Conservation (phyloP, 2,329 filamentous ascomycete species). For the Botryotinia calthae region DNA sequence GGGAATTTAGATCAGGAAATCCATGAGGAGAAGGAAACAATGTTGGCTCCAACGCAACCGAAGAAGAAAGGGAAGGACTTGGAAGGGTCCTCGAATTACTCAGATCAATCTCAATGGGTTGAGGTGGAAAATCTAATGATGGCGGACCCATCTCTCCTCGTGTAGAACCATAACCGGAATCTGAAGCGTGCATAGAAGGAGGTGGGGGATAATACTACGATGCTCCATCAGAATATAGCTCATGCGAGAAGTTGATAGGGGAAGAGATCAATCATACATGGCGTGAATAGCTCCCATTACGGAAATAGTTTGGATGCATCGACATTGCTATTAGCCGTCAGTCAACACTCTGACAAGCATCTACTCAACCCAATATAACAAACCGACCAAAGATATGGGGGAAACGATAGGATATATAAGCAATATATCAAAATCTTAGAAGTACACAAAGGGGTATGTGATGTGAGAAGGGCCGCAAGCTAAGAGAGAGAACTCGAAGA, state of each 20-base stretch:
- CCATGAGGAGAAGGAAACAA: conserved; percentile 23
- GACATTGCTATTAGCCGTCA: conserved; percentile 32
- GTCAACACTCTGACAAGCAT: conserved; percentile 6
- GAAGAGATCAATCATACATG: conserved; percentile 29
- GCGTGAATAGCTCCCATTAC: conserved; percentile 26
- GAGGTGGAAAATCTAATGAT: conserved; percentile 33
- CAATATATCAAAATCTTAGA: conserved; percentile 18
- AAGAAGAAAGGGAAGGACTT: conserved; percentile 29
- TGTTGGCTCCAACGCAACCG: conserved; percentile 29
- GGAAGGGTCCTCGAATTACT: conserved; percentile 34
- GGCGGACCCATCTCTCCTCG: conserved; percentile 34
- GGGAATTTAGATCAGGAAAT: conserved; percentile 29
- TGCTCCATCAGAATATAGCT: conserved; percentile 28
- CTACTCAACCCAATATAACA: conserved; percentile 20
- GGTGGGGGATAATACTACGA: conserved; percentile 31
- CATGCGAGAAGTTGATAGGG: conserved; percentile 6
- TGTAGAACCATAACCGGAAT: conserved; percentile 29
- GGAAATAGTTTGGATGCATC: conserved; percentile 31
- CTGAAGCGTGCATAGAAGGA: conserved; percentile 28
- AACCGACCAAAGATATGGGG: conserved; percentile 24
- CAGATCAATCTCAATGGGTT: conserved; percentile 36
- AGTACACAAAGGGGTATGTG: conserved; percentile 12
- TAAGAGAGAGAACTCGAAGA: not conserved
- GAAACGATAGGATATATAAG: conserved; percentile 23
- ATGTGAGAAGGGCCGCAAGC: conserved; percentile 26